Percentiles rank a stretch among this genome's conserved stretches.
Evolutionary conservation across 805 yeast genomes (phyloP).

Genomic region (Candida anglica): DNA sequence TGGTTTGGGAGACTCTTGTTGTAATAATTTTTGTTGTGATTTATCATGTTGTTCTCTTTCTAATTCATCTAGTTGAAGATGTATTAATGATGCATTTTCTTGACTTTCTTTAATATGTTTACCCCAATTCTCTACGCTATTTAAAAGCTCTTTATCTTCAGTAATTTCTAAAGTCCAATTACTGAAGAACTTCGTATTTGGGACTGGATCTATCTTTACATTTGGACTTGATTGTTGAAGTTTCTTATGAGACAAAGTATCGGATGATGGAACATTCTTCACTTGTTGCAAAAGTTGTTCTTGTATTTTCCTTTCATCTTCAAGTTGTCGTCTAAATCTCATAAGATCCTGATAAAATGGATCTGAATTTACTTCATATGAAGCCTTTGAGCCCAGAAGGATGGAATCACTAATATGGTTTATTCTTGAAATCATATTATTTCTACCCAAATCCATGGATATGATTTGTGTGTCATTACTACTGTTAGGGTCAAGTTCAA

Average conservation of each 20-base stretch:
- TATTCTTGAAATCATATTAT: slow-evolving; percentile 23
- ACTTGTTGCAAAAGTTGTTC: slow-evolving; percentile 3
- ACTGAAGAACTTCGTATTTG: slow-evolving; percentile 11
- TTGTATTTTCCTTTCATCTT: slow-evolving; percentile 15
- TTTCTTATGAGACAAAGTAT: background rate
- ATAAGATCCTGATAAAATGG: slow-evolving; percentile 18
- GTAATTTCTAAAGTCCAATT: slow-evolving; percentile 9
- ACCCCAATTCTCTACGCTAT: slow-evolving; percentile 16
- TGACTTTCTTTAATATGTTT: too few relatives aligned
- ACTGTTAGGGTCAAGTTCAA: too few relatives aligned
- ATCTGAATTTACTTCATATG: slow-evolving; percentile 20
- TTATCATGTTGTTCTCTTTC: too few relatives aligned
- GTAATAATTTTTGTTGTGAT: too few relatives aligned
- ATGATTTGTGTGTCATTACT: too few relatives aligned
- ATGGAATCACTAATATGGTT: slow-evolving; percentile 30
- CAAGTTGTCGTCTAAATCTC: slow-evolving; percentile 18
- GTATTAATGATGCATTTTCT: too few relatives aligned
- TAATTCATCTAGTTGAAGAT: too few relatives aligned
- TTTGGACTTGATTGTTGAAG: too few relatives aligned
- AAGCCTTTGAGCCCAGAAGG: slow-evolving; percentile 18
- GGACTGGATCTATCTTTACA: slow-evolving; percentile 9
- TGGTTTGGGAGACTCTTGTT: too few relatives aligned
- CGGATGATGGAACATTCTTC: background rate
- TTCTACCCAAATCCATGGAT: slow-evolving; percentile 15
- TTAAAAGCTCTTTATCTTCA: slow-evolving; percentile 8